phyloP scores from a whole-genome alignment of 257 asterid species.

The Forsythia viridissima region DNA sequence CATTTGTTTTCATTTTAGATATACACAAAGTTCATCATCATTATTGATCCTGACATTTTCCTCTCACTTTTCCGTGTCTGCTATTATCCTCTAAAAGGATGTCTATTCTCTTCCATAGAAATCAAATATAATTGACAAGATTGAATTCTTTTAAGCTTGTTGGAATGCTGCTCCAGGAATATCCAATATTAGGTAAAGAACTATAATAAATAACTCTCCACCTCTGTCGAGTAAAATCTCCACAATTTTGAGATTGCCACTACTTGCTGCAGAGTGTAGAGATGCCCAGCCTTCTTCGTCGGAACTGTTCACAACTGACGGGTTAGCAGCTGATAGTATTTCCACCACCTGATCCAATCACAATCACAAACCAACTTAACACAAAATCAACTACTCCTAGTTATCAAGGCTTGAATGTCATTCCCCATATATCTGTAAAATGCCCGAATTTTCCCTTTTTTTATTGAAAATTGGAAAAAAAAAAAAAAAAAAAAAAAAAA shows the following conservation, averaged over 20 bases:
- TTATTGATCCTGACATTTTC: background rate
- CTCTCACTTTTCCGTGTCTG: background rate
- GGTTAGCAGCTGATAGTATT: constrained; percentile 58
- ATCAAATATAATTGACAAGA: background rate
- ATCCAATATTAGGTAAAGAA: constrained; percentile 1
- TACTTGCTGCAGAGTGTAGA: constrained; percentile 89
- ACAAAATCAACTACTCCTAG: background rate
- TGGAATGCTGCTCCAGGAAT: constrained; percentile 10
- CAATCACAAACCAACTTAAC: constrained; percentile 1
- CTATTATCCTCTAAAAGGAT: background rate
- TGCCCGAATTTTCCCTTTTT: background rate
- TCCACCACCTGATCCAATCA: constrained; percentile 68
- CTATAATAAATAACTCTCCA: constrained; percentile 26
- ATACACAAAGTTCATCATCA: background rate
- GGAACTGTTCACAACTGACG: constrained; percentile 58
- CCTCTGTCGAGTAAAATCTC: constrained; percentile 74
- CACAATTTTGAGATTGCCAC: constrained; percentile 67
- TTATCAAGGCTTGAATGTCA: background rate
- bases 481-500: background rate
- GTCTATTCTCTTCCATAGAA: constrained; percentile 3
- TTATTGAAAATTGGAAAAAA: background rate
- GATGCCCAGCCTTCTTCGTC: constrained; percentile 99
- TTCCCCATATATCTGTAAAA: background rate
- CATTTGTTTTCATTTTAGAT: background rate
- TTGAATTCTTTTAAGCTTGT: constrained; percentile 6